Evolutionary conservation across 2,329 filamentous ascomycete genomes (phyloP).

Genomic region (Diplodia intermedia): DNA sequence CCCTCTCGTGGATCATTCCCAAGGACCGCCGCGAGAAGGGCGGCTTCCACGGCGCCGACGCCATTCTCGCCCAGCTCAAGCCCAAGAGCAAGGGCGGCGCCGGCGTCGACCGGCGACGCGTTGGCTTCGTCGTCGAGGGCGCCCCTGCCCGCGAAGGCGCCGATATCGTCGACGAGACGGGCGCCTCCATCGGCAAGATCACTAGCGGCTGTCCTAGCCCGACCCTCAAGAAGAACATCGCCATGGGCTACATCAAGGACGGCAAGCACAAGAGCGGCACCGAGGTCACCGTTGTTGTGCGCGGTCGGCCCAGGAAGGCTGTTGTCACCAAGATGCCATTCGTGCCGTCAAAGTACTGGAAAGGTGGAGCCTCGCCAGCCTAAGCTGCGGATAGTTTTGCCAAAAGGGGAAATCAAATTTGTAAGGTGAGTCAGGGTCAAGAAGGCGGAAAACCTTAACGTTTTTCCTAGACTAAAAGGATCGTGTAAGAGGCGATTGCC

Average conservation of each 20-base stretch:
- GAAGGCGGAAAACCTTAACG: background rate
- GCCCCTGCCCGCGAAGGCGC: slow-evolving; percentile 90
- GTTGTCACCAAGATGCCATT: slow-evolving; percentile 90
- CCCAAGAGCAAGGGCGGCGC: slow-evolving; percentile 73
- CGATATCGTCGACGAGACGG: slow-evolving; percentile 69
- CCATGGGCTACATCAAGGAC: slow-evolving; percentile 90
- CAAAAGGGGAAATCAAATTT: slow-evolving; percentile 7
- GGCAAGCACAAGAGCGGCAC: slow-evolving; percentile 85
- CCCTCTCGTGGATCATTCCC: slow-evolving; percentile 80
- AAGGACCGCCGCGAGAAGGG: slow-evolving; percentile 73
- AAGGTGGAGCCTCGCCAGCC: slow-evolving; percentile 35
- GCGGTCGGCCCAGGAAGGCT: slow-evolving; percentile 77
- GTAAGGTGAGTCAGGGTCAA: background rate
- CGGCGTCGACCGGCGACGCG: slow-evolving; percentile 73
- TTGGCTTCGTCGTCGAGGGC: slow-evolving; percentile 83
- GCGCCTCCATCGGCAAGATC: slow-evolving; percentile 74
- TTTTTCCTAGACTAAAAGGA: background rate
- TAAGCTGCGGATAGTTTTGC: slow-evolving; percentile 3
- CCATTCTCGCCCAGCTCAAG: slow-evolving; percentile 78
- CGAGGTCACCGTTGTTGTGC: slow-evolving; percentile 76
- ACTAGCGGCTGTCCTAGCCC: slow-evolving; percentile 93
- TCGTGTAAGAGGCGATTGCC: background rate
- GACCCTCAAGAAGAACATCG: slow-evolving; percentile 85
- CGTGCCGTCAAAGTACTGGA: slow-evolving; percentile 78
- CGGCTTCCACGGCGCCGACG: slow-evolving; percentile 84